Conservation (phyloP, 768 basidiomycete genomes). For the Crepidotus variabilis region DNA sequence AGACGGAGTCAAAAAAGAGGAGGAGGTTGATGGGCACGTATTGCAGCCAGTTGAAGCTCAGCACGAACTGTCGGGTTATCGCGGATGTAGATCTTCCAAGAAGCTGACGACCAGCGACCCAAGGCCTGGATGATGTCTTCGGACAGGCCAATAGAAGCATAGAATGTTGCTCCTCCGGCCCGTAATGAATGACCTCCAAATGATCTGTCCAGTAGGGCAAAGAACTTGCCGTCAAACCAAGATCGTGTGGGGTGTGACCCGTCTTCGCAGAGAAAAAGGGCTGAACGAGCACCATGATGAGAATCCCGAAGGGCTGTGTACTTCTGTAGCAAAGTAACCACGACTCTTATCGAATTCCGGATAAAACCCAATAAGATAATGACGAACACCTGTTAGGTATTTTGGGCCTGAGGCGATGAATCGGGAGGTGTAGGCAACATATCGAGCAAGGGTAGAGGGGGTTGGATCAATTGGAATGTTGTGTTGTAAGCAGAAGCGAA, state of each 20-base stretch:
- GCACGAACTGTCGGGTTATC: constrained; percentile 7
- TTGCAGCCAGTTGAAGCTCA: neutral
- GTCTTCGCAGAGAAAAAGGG: neutral
- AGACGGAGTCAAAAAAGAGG: neutral
- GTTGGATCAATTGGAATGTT: neutral
- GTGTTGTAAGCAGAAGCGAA: neutral
- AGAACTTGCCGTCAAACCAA: neutral
- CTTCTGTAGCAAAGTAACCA: constrained; percentile 11
- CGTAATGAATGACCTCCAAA: constrained; percentile 4
- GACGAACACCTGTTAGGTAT: constrained; percentile 12
- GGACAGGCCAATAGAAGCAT: constrained; percentile 7
- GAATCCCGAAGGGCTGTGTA: constrained; percentile 12
- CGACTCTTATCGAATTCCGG: constrained; percentile 5
- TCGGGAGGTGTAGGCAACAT: constrained; percentile 17
- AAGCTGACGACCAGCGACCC: constrained; percentile 9
- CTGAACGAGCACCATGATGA: constrained; percentile 6
- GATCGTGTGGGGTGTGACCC: neutral
- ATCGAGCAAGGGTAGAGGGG: constrained; percentile 8
- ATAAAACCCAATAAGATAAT: constrained; percentile 5
- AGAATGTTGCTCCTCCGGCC: constrained; percentile 13
- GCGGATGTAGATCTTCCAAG: constrained; percentile 14
- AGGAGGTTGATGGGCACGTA: neutral
- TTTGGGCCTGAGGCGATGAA: constrained; percentile 15
- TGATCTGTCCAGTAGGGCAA: neutral
- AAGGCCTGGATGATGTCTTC: constrained; percentile 11